Evolutionary conservation across 2,329 filamentous ascomycete species (phyloP).

Genomic region (Dactylellina parvicollis): DNA sequence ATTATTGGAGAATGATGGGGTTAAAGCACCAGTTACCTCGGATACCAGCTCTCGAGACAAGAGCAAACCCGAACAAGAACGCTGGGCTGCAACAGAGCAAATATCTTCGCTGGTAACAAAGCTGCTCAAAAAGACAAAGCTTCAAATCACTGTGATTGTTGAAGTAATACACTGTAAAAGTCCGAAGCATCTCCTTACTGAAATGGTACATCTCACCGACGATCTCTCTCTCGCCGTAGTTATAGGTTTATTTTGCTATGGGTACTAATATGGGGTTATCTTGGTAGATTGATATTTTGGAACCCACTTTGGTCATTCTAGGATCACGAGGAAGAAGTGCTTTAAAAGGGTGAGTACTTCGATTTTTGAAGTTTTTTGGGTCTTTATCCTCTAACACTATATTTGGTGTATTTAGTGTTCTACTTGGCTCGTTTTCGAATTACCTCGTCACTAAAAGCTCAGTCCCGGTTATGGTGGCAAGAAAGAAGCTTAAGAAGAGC

Average conservation of each 20-base stretch:
- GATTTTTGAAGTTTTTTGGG: not conserved
- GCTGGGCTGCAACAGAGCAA: slow-evolving; percentile 79
- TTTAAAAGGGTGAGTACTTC: slow-evolving; percentile 79
- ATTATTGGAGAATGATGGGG: slow-evolving; percentile 52
- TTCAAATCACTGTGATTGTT: slow-evolving; percentile 92
- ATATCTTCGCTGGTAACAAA: slow-evolving; percentile 87
- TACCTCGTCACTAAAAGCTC: slow-evolving; percentile 97
- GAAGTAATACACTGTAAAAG: slow-evolving; percentile 99
- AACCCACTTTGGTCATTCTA: slow-evolving; percentile 90
- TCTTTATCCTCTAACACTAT: not conserved
- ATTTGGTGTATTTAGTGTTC: slow-evolving; percentile 77
- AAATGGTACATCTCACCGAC: slow-evolving; percentile 67
- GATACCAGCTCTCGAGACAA: slow-evolving; percentile 17
- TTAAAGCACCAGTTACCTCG: not conserved
- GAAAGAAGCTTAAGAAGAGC: slow-evolving; percentile 88
- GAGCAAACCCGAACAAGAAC: slow-evolving; percentile 76
- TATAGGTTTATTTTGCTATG: not conserved
- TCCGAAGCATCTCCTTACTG: slow-evolving; percentile 92
- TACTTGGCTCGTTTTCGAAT: slow-evolving; percentile 95
- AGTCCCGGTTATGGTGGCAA: slow-evolving; percentile 96
- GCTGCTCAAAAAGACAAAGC: slow-evolving; percentile 84
- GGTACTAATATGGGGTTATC: not conserved
- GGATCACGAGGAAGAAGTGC: slow-evolving; percentile 91
- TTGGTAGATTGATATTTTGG: slow-evolving; percentile 79
- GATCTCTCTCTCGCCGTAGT: not conserved